Percentiles rank a stretch among this genome's conserved stretches.
Evolutionary conservation across 371 early-diverging fungal species (phyloP).

Genomic region (Coemansia sp.): DNA sequence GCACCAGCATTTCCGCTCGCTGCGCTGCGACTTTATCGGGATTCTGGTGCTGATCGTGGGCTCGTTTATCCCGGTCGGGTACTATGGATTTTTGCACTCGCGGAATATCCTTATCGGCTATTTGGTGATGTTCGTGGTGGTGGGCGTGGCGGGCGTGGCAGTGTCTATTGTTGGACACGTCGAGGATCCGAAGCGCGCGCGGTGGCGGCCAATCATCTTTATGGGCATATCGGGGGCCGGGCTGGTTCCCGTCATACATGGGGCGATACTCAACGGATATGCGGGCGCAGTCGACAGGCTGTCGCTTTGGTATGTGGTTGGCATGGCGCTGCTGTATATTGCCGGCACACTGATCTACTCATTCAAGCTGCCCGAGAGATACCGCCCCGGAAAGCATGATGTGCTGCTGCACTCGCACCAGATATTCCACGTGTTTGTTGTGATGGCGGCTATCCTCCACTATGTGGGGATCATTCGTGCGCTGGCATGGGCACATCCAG

Average conservation of each 20-base stretch:
- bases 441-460: conserved; percentile 77
- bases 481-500: conserved; percentile 48
- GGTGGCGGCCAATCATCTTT: conserved; percentile 76
- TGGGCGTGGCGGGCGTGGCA: conserved; percentile 56
- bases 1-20: conserved; percentile 62
- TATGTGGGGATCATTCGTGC: conserved; percentile 78
- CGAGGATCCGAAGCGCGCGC: conserved; percentile 70
- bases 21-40: conserved; percentile 92
- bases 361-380: conserved; percentile 66
- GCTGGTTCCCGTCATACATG: conserved; percentile 77
- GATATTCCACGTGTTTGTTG: conserved; percentile 88
- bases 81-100: conserved; percentile 70
- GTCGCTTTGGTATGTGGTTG: conserved; percentile 56
- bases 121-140: conserved; percentile 62
- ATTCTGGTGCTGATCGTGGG: conserved; percentile 84
- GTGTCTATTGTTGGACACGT: conserved; percentile 58
- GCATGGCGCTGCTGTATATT: conserved; percentile 77
- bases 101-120: conserved; percentile 64
- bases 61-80: conserved; percentile 73
- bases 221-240: conserved; percentile 76
- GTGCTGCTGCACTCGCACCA: conserved; percentile 81
- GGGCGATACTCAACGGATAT: conserved; percentile 71
- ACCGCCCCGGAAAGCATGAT: conserved; percentile 65
- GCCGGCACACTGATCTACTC: conserved; percentile 85
- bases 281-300: conserved; percentile 25